Conservation (phyloP, 768 basidiomycete genomes). For the Panaeolus papilionaceus region DNA sequence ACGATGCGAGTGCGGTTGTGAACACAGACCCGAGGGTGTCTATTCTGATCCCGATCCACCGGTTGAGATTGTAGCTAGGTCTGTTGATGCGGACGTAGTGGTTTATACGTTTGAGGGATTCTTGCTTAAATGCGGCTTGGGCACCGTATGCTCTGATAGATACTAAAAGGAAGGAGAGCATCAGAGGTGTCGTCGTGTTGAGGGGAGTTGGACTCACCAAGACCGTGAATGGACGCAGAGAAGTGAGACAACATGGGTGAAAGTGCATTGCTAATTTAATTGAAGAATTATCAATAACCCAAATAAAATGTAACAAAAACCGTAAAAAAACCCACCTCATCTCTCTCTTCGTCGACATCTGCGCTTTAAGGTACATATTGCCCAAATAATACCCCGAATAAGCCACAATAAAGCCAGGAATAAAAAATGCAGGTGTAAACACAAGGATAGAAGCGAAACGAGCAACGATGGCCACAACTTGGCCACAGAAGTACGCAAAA, state of each 20-base stretch:
- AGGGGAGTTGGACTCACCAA: constrained; percentile 37
- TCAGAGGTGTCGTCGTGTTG: background rate
- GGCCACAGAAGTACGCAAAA: constrained; percentile 33
- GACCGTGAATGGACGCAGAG: constrained; percentile 53
- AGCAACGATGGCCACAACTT: constrained; percentile 35
- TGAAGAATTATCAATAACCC: background rate
- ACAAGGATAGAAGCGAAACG: constrained; percentile 45
- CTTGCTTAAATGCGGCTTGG: constrained; percentile 49
- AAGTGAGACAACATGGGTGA: constrained; percentile 27
- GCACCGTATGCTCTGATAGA: constrained; percentile 71
- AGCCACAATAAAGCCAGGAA: constrained; percentile 48
- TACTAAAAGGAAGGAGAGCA: constrained; percentile 27
- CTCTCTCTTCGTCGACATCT: constrained; percentile 50
- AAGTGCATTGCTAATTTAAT: constrained; percentile 24
- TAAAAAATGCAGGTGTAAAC: constrained; percentile 48
- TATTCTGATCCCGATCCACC: constrained; percentile 54
- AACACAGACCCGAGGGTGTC: constrained; percentile 64
- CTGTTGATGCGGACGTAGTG: constrained; percentile 50
- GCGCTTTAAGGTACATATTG: constrained; percentile 48
- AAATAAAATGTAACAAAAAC: no score
- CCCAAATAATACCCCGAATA: constrained; percentile 49
- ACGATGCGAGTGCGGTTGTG: constrained; percentile 55
- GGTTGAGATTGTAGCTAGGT: constrained; percentile 54
- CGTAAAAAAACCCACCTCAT: constrained; percentile 27
- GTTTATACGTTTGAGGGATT: constrained; percentile 57